Evolutionary conservation across 1,284 basidiomycete genomes (phyloP), one percentile per base, ranked within the genome.

Genomic region (Heliocybe sulcata): DNA sequence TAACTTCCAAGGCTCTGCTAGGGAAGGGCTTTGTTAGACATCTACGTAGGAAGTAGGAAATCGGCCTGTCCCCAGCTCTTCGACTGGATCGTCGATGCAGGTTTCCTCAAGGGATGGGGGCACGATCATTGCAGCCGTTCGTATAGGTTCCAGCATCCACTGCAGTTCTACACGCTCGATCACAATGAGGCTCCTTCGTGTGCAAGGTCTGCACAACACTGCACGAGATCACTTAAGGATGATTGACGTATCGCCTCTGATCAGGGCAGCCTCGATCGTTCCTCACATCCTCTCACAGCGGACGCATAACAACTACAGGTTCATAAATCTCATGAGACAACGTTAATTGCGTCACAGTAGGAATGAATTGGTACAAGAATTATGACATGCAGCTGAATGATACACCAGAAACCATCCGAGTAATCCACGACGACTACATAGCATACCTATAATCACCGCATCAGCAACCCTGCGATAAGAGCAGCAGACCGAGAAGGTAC

Each of bases 391-490:
- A 19, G 16, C 27, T 31, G 51, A 52, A 35, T 52, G 33, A 52
- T 52, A 52, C 51, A 52, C 51, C 23, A 52, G 42, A 47, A 53
- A 9, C 33, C 20, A 52, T 52, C 26, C 6, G 51, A 59, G 31
- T 48, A 26, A 20, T 50, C 50, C 27, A 31, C 51, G 27, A 14
- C 35, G 56, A 57, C 69, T 76, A 82, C 82, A 82, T 83, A 57
- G 82, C 81, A 67, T 83, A 82, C 66, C 80, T 82, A 50, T 31
- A 47, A 16, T 35, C 61, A 54, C 25, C 67, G 65, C 54, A 61
- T 69, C 55, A 68, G 65, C 25, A 45, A 48, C 61, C 65, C 8
- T 26, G 42, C 16, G 63, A 67, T 64, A 16, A 29, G 45, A 45
- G 35, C n/a, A 11, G 27, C 12, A 33, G 8, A 38, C 31, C 3